Base-by-base conservation (phyloP, 352 stramenopile genomes). In the Pythium phragmitis region DNA sequence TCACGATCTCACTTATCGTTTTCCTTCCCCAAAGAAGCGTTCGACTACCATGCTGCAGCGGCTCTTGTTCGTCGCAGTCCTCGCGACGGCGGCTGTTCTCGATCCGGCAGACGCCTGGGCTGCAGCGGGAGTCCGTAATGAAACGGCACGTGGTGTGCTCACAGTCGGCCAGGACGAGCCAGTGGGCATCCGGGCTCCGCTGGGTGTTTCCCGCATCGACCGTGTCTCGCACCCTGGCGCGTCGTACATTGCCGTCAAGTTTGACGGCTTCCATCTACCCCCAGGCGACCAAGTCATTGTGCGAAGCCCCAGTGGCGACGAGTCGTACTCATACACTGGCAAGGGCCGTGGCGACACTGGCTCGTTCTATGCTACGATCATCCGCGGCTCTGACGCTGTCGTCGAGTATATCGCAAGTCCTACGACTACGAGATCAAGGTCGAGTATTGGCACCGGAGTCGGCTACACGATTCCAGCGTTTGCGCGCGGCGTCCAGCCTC, bases 161-260 rank as follows among this genome's bases (percentile, higher is more conserved):
- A 53, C 54, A 39, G 37, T 68, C 28, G 54, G 62, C 39, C 63
- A 50, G 36, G 46, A 63, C 45, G 34, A 68, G 19, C n/a, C 41
- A 7, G 62, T 54, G 41, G 57, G 43, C 42, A 62, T 68, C 60
- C 41, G 51, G 14, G 60, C 50, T 9, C 12, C 23, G 19, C 33
- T 28, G 4, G 61, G 61, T 26, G 47, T 28, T 17, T 47, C 50
- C 7, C 57, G 57, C 16, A n/a, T 34, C 4, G 57, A 70, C 41
- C 52, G 34, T 3, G 42, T 70, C 43, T 68, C 72, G 47, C 74
- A 87, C 72, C 52, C 77, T 41, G 69, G 72, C 33, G 74, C 80
- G 26, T 77, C 59, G 9, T 86, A 87, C 60, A 78, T 87, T 33
- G 60, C 76, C 7, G 70, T 90, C 19, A 74, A 87, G 60, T 88